These are phyloP conservation scores for Rhododendron ferrugineum DNA, from an alignment of 148 eudicot genomes.

Conservation along the genomic window DNA sequence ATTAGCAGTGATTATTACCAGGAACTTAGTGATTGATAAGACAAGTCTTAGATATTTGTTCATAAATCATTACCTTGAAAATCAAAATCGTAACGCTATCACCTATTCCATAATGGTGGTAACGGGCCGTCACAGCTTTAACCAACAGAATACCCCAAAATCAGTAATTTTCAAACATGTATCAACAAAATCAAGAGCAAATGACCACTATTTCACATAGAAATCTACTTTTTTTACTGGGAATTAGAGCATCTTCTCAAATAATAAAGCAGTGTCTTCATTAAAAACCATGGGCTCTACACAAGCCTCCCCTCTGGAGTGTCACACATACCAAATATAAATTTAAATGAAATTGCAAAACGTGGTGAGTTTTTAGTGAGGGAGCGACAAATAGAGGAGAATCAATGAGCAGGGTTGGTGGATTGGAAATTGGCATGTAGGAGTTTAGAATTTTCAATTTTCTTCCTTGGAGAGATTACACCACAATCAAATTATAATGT, in stretches of 20 bases:
- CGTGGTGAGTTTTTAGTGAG: not conserved
- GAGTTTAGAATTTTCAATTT: not conserved
- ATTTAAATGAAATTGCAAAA: not conserved
- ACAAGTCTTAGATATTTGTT: not conserved
- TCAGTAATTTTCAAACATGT: not conserved
- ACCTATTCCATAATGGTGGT: not conserved
- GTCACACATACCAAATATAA: not conserved
- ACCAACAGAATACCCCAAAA: not conserved
- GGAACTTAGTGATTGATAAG: not conserved
- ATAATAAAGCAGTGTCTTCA: not conserved
- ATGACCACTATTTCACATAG: not conserved
- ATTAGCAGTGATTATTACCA: not conserved
- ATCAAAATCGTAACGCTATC: not conserved
- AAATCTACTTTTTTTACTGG: not conserved
- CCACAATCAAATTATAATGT: not conserved
- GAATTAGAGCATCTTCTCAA: not conserved
- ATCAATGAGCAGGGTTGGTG: not conserved
- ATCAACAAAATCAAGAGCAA: not conserved
- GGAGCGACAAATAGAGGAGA: not conserved
- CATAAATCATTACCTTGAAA: not conserved
- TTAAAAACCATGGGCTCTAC: not conserved
- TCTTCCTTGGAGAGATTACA: not conserved
- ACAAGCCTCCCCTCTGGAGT: not conserved
- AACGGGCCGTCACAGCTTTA: not conserved
- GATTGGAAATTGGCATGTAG: not conserved